Evolutionary conservation across 352 stramenopile species (phyloP), one percentile per base, ranked within the genome.

Genomic region (Phytophthora macrochlamydospora): DNA sequence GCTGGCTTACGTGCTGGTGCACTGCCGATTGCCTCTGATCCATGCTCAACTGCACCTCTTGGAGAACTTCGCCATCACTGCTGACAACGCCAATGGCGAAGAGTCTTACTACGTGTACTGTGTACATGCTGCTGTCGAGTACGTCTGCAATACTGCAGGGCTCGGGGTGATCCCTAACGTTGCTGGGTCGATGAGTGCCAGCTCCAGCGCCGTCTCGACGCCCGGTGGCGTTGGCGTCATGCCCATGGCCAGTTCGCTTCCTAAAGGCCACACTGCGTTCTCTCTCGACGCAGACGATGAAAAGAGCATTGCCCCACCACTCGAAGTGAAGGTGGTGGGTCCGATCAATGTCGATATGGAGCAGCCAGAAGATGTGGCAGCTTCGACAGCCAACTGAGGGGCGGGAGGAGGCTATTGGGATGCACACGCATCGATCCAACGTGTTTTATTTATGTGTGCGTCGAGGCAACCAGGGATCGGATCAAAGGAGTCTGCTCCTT

Each of bases 41-140:
- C 87, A 95, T 44, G 84, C 87, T 12, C 85, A 94, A 40, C 71
- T 95, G 48, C 84, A 95, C 74, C 55, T 94, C 59, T 68, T 95
- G 30, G 87, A 95, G 65, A 90, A 91, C 49, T 95, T 81, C 18
- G 87, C 87, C n/a, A 92, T 95, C 69, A 91, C 77, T 31, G 76
- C 71, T 37, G 71, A 83, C 14, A 95, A 93, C 48, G 80, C 78
- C 30, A 95, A 94, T 32, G 87, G 87, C 7, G 87, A 95, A 63
- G 87, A 94, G 55, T 92, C 87, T n/a, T 95, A 95, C 62, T 95
- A 95, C 60, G 87, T 95, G 13, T 95, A 95, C 52, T 95, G 87
- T 60, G 85, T 95, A 13, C 87, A 95, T 42, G 85, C 84, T 0
- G 87, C 87, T 2, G 82, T 95, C 18, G 87, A 95, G 70, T 92